Evolutionary conservation across 1,284 basidiomycete species (phyloP), one percentile per base, ranked within the genome.

Genomic region (Tausonia pullulans): DNA sequence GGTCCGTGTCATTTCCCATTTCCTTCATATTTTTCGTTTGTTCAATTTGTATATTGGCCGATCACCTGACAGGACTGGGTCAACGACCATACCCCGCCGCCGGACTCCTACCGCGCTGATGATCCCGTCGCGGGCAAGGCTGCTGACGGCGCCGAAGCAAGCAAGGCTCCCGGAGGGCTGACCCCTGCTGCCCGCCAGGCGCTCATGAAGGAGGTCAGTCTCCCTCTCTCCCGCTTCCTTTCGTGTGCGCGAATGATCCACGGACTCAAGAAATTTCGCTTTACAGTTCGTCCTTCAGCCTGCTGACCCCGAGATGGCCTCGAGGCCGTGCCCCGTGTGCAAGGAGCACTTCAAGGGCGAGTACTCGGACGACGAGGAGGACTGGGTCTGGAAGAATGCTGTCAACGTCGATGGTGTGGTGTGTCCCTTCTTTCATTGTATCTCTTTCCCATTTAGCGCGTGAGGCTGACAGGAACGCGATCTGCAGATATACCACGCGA

Each of bases 341-440:
- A 96, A 97, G 80, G 96, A 99, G 76, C 77, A 76, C 63, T 83
- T 98, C 76, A 90, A 91, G 79, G 85, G 87, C 69, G 95, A 98
- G 77, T 98, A 91, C 77, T 79, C 86, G 66, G 93, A 98, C 74
- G 94, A 97, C 63, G 93, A 96, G 68, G 96, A 98, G 78, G 96
- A 98, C 70, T 98, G 95, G 94, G 87, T 98, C 16, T 99, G 93
- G 91, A 83, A 82, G 71, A 97, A 98, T 73, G 92, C 94, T 0
- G 80, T 93, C 40, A 83, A 82, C 73, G 85, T 87, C 65, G 88
- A 93, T 68, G 87, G 87, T 63, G 83, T 82, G 79, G 90, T 91
- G 75, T 68, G 87, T 79, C 53, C 3, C 40, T 43, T 56, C 58
- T 54, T 66, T 59, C 66, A 67, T 39, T 58, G 11, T 8, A 27